Base-by-base conservation (phyloP, 108 stramenopile species). In the Pseudonitzschia pungens region DNA sequence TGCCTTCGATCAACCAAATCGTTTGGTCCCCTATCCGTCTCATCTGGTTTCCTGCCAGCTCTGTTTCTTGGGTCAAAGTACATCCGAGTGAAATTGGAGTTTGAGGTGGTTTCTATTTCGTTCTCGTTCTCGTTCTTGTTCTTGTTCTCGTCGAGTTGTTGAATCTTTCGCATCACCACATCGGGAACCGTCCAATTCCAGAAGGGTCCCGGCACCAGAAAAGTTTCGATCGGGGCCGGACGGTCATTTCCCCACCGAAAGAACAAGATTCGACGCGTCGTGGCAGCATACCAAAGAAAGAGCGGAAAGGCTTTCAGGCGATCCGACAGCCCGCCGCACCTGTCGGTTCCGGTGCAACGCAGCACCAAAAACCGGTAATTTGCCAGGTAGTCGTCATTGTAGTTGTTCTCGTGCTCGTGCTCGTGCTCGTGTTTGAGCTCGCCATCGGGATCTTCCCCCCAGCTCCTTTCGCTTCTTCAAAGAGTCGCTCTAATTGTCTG, bases 321-420 rank as follows among this genome's bases (percentile, higher is more conserved):
- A 69, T 86, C 85, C 11, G 84, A 62, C 6, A 77, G 76, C 11
- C 84, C 84, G n/a, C 84, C 84, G 24, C 84, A 85, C 29, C 72
- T 57, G 54, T 73, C 75, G 70, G 16, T 27, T 32, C n/a, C 57
- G 15, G 58, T 58, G 40, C 48, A 36, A 33, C 31, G 41, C 5
- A 69, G n/a, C 18, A 69, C 42, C 51, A 32, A 53, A 27, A 54
- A 69, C 16, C 29, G 48, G 27, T 69, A 31, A 7, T 58, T 58
- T 5, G 24, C 57, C 15, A 58, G 57, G 28, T 58, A 58, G 9
- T 22, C 57, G 27, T 58, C 57, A 15, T 54, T 54, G 53, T 15
- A 7, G 24, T 22, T 24, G 24, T 53, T 7, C 3, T 54, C 15
- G 53, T 15, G 14, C 10, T 51, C 8, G 16, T 58, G 26, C 4